These are phyloP conservation scores for Penicillium mononematosum DNA, from an alignment of 495 filamentous ascomycete genomes.

Conservation along the genomic window DNA sequence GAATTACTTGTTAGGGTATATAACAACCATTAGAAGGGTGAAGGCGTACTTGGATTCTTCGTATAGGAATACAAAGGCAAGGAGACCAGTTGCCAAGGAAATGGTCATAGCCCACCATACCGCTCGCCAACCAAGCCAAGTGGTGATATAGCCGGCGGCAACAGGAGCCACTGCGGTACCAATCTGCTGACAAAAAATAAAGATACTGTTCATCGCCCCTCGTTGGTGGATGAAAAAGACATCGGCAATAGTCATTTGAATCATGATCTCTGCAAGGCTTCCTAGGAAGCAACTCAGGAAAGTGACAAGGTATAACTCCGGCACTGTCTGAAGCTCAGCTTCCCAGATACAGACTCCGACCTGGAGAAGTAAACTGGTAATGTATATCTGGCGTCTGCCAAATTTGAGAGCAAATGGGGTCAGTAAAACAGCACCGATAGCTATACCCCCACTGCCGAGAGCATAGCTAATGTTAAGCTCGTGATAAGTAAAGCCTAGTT, in stretches of 20 bases:
- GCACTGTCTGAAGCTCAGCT: constrained; percentile 27
- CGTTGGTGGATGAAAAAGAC: constrained; percentile 46
- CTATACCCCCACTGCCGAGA: constrained; percentile 27
- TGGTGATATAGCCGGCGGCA: constrained; percentile 38
- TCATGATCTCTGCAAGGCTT: constrained; percentile 38
- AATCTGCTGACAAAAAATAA: constrained; percentile 32
- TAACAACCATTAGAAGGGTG: too few species aligned
- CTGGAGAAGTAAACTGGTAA: constrained; percentile 31
- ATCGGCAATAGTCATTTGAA: constrained; percentile 40
- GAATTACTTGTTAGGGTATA: too few species aligned
- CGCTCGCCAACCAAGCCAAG: constrained; percentile 40
- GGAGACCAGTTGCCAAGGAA: constrained; percentile 32
- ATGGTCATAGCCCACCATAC: constrained; percentile 46
- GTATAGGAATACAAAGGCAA: constrained; percentile 35
- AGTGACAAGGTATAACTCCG: constrained; percentile 25
- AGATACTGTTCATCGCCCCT: constrained; percentile 39
- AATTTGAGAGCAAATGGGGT: constrained; percentile 43
- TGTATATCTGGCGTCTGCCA: constrained; percentile 38
- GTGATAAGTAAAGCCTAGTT: constrained; percentile 35
- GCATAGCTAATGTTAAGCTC: constrained; percentile 4
- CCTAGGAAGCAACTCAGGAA: constrained; percentile 6
- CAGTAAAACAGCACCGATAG: constrained; percentile 34
- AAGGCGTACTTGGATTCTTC: constrained; percentile 37
- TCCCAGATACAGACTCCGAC: constrained; percentile 27
- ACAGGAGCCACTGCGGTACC: constrained; percentile 36